These are phyloP conservation scores for Yamadazyma blattariae DNA, from an alignment of 1,139 yeast genomes.

Conservation along the genomic window DNA sequence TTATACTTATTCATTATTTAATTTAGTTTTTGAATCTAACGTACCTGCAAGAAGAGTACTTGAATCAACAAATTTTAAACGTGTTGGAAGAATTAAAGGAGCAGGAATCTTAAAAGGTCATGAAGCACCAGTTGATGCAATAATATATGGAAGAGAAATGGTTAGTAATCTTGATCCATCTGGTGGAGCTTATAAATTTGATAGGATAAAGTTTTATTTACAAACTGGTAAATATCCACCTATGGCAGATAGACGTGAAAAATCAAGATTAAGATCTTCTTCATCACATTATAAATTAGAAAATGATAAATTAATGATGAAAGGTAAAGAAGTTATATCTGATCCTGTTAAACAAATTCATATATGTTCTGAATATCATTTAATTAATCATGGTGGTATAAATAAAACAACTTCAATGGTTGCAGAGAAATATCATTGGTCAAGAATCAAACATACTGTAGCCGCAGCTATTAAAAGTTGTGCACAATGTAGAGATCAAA, in stretches of 20 bases:
- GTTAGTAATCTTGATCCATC: constrained; percentile 49
- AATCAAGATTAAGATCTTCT: constrained; percentile 77
- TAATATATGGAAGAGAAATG: constrained; percentile 63
- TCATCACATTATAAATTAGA: constrained; percentile 74
- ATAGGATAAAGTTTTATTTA: constrained; percentile 72
- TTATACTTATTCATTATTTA: constrained; percentile 79
- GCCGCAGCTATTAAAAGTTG: constrained; percentile 78
- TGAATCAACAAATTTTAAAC: constrained; percentile 74
- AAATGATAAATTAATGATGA: constrained; percentile 71
- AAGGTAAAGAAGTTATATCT: constrained; percentile 78
- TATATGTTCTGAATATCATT: constrained; percentile 71
- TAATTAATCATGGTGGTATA: constrained; percentile 79
- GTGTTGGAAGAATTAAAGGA: constrained; percentile 74
- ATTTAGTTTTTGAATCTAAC: constrained; percentile 85
- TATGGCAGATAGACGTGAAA: constrained; percentile 76
- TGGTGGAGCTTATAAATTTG: constrained; percentile 64
- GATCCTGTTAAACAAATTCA: constrained; percentile 73
- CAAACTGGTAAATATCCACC: constrained; percentile 88
- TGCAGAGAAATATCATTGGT: constrained; percentile 86
- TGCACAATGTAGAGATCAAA: constrained; percentile 59
- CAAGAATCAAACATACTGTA: constrained; percentile 84
- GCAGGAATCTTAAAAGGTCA: constrained; percentile 88
- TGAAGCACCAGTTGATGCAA: constrained; percentile 78
- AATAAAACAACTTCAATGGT: constrained; percentile 80
- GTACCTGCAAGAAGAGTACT: constrained; percentile 76